Percentiles rank a stretch among this genome's conserved stretches.
Evolutionary conservation across 1,284 basidiomycete species (phyloP).

Genomic region (Rhodofomes roseus): DNA sequence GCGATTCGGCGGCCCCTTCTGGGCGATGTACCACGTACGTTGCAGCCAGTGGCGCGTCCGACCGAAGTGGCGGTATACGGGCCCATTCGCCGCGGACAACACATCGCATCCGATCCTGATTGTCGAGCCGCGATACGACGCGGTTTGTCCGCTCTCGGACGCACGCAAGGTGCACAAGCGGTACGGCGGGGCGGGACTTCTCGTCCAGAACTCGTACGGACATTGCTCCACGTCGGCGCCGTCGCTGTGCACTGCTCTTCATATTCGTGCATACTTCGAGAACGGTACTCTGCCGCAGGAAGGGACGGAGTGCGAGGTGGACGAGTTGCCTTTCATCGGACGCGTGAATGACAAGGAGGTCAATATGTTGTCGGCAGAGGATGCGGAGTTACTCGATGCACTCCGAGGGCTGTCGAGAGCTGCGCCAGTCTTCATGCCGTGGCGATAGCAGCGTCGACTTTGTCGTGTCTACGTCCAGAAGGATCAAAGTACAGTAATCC

Average conservation of each 20-base stretch:
- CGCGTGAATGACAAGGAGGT: neutral
- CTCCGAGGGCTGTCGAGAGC: constrained; percentile 6
- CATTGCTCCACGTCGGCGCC: constrained; percentile 40
- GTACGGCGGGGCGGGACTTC: constrained; percentile 15
- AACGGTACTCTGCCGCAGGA: constrained; percentile 38
- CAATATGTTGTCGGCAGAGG: constrained; percentile 4
- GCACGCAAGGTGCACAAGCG: constrained; percentile 13
- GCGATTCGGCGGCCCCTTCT: constrained; percentile 28
- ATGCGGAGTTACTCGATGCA: constrained; percentile 14
- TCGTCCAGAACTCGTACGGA: constrained; percentile 24
- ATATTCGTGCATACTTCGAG: constrained; percentile 39
- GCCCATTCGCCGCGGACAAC: constrained; percentile 13
- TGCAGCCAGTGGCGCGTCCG: constrained; percentile 15
- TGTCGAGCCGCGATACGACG: constrained; percentile 15
- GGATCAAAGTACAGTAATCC: neutral
- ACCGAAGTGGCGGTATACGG: constrained; percentile 14
- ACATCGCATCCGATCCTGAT: constrained; percentile 26
- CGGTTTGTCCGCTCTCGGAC: constrained; percentile 16
- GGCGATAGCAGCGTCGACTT: neutral
- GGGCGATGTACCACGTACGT: constrained; percentile 8
- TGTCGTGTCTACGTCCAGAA: neutral
- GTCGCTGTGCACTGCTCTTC: constrained; percentile 39
- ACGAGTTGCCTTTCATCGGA: constrained; percentile 17
- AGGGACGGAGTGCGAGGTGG: constrained; percentile 35
- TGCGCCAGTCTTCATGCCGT: neutral